These are phyloP conservation scores for Stentor coeruleus DNA, from an alignment of 73 alveolate genomes.

Conservation along the genomic window DNA sequence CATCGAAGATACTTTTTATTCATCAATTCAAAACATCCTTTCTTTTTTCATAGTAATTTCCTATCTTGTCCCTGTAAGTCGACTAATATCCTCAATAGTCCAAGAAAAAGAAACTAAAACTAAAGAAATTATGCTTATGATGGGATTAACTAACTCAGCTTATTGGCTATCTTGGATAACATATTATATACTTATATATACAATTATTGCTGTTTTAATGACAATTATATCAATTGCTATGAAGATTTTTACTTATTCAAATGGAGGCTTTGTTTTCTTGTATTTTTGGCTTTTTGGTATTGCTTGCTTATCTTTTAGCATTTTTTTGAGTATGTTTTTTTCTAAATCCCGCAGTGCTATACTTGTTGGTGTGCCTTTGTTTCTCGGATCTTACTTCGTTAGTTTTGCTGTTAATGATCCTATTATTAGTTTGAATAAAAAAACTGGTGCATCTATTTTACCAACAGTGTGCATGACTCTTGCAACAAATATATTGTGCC, in stretches of 20 bases:
- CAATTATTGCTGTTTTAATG: constrained; percentile 37
- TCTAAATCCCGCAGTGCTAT: constrained; percentile 74
- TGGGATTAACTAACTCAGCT: constrained; percentile 89
- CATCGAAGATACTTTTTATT: constrained; percentile 27
- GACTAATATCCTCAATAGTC: constrained; percentile 18
- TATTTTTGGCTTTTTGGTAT: constrained; percentile 22
- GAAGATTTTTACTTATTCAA: neutral
- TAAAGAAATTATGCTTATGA: constrained; percentile 96
- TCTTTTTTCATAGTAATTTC: constrained; percentile 35
- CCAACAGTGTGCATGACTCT: constrained; percentile 64
- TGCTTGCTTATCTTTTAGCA: constrained; percentile 10
- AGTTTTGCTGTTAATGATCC: constrained; percentile 58
- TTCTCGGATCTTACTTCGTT: constrained; percentile 61
- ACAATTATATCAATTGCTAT: neutral
- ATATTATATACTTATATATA: constrained; percentile 46
- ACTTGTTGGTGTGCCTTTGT: constrained; percentile 63
- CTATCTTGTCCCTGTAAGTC: neutral
- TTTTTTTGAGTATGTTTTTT: constrained; percentile 62
- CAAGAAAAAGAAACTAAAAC: constrained; percentile 90
- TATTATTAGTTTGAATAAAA: constrained; percentile 32
- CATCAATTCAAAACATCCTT: constrained; percentile 26
- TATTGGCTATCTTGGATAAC: constrained; percentile 79
- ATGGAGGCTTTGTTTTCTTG: constrained; percentile 6
- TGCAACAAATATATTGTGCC: constrained; percentile 55
- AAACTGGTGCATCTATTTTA: constrained; percentile 56